Conservation (phyloP, 805 yeast genomes). For the Yarrowia sp. region DNA sequence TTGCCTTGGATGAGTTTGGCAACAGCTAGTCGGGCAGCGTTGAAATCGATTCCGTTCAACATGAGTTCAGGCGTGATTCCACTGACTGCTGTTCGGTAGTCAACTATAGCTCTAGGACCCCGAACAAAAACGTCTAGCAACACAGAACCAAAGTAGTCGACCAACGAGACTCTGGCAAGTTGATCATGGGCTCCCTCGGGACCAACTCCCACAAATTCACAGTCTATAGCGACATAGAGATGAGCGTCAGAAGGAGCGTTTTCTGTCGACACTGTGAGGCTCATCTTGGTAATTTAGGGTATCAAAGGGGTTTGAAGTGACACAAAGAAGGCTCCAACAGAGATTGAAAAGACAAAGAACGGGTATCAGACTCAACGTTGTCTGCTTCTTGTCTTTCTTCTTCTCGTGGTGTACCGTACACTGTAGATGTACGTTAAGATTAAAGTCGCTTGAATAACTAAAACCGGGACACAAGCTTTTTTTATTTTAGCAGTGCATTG, state of each 20-base stretch:
- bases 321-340: no score
- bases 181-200: slow-evolving; percentile 62
- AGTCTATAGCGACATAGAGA: slow-evolving; percentile 76
- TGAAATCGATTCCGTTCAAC: slow-evolving; percentile 61
- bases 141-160: slow-evolving; percentile 72
- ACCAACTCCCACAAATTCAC: slow-evolving; percentile 94
- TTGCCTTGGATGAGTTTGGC: slow-evolving; percentile 50
- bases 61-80: slow-evolving; percentile 73
- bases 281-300: not conserved
- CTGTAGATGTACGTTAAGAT: no score
- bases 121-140: slow-evolving; percentile 70
- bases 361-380: no score
- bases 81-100: slow-evolving; percentile 91
- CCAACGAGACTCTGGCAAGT: slow-evolving; percentile 84
- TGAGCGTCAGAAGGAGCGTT: not conserved
- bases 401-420: not conserved
- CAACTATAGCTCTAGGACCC: slow-evolving; percentile 72
- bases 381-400: not conserved
- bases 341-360: not conserved
- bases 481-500: not conserved
- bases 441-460: not conserved
- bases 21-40: slow-evolving; percentile 60
- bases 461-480: not conserved
- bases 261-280: not conserved
- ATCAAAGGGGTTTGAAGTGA: no score